A percentile compares a stretch with the other conserved stretches of the same genome.
phyloP scores from a whole-genome alignment of 1,284 basidiomycete species.

The Clitocybe nebularis region DNA sequence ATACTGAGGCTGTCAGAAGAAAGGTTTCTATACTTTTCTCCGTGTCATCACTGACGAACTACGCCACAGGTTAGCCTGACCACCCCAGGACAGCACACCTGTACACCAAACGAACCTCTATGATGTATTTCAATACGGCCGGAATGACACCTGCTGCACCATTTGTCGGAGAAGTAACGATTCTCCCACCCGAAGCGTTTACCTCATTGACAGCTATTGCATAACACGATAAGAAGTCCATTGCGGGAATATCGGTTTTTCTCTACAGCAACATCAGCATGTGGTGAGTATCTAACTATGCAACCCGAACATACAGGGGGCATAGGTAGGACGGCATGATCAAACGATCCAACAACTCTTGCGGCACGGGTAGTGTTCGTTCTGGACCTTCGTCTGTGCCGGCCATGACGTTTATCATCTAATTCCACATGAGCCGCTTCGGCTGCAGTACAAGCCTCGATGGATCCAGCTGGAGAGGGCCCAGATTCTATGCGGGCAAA shows the following conservation, averaged over 20 bases:
- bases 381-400: constrained; percentile 3
- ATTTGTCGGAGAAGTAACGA: constrained; percentile 92
- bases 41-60: constrained; percentile 88
- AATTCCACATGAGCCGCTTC: neutral
- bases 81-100: neutral
- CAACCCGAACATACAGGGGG: constrained; percentile 75
- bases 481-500: constrained; percentile 45
- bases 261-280: constrained; percentile 38
- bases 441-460: neutral
- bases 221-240: constrained; percentile 93
- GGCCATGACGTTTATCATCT: constrained; percentile 2
- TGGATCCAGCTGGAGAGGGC: constrained; percentile 17
- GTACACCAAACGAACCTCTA: constrained; percentile 50
- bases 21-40: constrained; percentile 86
- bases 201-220: constrained; percentile 91
- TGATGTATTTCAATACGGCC: constrained; percentile 83
- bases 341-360: constrained; percentile 71
- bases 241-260: constrained; percentile 84
- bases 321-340: constrained; percentile 82
- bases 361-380: constrained; percentile 32
- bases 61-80: constrained; percentile 7
- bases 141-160: constrained; percentile 92
- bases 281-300: constrained; percentile 4
- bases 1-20: constrained; percentile 62
- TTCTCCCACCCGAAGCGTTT: constrained; percentile 88